These are phyloP conservation scores for Trematosphaeria pertusa DNA, from an alignment of 2,329 filamentous ascomycete species.

Conservation along the genomic window DNA sequence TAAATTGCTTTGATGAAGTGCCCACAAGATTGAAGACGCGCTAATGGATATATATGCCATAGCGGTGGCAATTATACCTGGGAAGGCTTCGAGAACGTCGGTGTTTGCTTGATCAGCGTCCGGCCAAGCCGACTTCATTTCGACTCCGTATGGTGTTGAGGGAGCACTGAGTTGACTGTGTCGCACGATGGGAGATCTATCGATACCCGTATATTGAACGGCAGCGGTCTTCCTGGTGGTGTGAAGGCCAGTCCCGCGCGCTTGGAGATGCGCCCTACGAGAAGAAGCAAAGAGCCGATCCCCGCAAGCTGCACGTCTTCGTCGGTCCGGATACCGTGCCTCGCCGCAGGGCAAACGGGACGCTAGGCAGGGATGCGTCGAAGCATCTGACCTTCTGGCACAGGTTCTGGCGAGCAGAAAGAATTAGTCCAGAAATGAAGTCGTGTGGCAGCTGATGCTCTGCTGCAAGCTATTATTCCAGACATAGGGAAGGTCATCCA, in stretches of 20 bases:
- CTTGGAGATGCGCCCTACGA: slow-evolving; percentile 12
- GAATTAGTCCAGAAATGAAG: too few relatives aligned
- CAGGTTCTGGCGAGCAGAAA: background rate
- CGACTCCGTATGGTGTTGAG: too few relatives aligned
- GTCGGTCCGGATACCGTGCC: slow-evolving; percentile 24
- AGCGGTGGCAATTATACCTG: slow-evolving; percentile 11
- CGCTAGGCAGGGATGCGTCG: slow-evolving; percentile 23
- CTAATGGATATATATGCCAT: slow-evolving; percentile 1
- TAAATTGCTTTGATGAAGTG: slow-evolving; percentile 21
- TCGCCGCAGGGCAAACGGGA: slow-evolving; percentile 8
- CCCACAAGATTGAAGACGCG: slow-evolving; percentile 1
- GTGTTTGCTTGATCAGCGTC: background rate
- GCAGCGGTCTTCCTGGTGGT: too few relatives aligned
- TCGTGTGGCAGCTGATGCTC: too few relatives aligned
- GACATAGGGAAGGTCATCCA: too few relatives aligned
- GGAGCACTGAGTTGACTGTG: too few relatives aligned
- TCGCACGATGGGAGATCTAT: too few relatives aligned
- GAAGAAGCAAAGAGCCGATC: slow-evolving; percentile 27
- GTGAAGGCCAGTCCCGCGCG: too few relatives aligned
- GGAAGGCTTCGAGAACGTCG: slow-evolving; percentile 5
- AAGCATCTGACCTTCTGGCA: slow-evolving; percentile 19
- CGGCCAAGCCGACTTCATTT: too few relatives aligned
- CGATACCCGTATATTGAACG: too few relatives aligned
- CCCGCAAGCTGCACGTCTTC: slow-evolving; percentile 32
- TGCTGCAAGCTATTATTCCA: too few relatives aligned